These are phyloP conservation scores for Phaeolepiota aurea DNA, from an alignment of 768 basidiomycete species.

Conservation along the genomic window DNA sequence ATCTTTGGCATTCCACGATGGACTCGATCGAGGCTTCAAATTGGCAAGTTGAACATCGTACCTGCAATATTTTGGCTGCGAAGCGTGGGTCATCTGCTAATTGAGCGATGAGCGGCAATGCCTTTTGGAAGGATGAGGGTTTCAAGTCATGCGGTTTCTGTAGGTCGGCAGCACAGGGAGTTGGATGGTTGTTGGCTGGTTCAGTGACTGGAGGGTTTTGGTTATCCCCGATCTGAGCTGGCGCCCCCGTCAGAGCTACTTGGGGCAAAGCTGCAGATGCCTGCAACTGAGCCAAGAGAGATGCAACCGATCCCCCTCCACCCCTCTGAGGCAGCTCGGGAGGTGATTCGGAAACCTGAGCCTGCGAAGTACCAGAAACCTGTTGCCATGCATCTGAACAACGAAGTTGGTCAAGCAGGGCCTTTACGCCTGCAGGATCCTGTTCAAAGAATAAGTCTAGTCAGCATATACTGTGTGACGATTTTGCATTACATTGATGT, in stretches of 20 bases:
- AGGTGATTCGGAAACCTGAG: slow-evolving; percentile 3
- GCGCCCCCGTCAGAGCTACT: too few species aligned
- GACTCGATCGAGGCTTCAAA: background rate
- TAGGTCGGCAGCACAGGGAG: background rate
- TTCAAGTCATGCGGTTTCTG: slow-evolving; percentile 31
- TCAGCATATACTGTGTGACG: too few species aligned
- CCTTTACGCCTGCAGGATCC: slow-evolving; percentile 61
- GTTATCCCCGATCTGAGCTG: background rate
- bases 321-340: background rate
- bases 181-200: background rate
- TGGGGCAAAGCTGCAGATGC: background rate
- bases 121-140: slow-evolving; percentile 56
- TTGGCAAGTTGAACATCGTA: slow-evolving; percentile 15
- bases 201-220: background rate
- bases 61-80: slow-evolving; percentile 41
- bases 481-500: slow-evolving; percentile 45
- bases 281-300: slow-evolving; percentile 55
- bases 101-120: slow-evolving; percentile 55
- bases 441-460: too few species aligned
- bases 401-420: slow-evolving; percentile 62
- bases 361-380: slow-evolving; percentile 7
- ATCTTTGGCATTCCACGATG: slow-evolving; percentile 32
- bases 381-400: slow-evolving; percentile 67
- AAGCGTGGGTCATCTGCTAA: slow-evolving; percentile 49
- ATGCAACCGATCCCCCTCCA: slow-evolving; percentile 39